Evolutionary conservation across 495 filamentous ascomycete species (phyloP), one percentile per base, ranked within the genome.

Genomic region (Aspergillus bertholletiae): DNA sequence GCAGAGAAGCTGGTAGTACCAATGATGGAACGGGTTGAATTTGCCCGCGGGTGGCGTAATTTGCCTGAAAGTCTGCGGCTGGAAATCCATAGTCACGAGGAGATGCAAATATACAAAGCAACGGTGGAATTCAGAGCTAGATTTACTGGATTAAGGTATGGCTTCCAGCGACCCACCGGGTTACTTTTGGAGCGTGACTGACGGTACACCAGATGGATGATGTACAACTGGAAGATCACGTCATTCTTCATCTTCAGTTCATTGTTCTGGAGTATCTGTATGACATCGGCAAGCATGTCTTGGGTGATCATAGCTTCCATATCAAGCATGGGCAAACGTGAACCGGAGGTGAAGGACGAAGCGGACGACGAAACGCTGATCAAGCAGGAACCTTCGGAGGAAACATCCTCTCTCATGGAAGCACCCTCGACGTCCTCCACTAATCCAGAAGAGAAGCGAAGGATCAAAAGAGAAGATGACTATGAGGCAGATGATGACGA

Each of bases 181-280:
- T 46, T 57, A 24, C 26, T 20, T 18, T 13, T 47, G 18, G 22
- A 18, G 11, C 13, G 18, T n/a, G 12, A 18, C 53, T 60, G 40
- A 57, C 43, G 45, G 18, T 37, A 28, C 12, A 50, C 7, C 45
- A 80, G 87, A 53, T 92, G 88, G 86, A 61, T 90, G 24, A 96
- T 98, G 89, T 92, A 90, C 56, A 81, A 87, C 21, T 85, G 90
- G 71, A 83, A 85, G 32, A 54, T 92, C 26, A 65, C 84, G 1
- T 83, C 83, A 11, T 90, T 90, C 56, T 35, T 88, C 0, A 57
- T 88, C 2, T 87, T 87, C 50, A 88, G 82, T 4, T 70, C 64
- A 3, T 41, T 80, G 23, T 96, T 97, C 67, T 97, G 91, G 92
- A 67, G 64, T 8, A 73, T 80, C 2, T 88, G 88, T 58, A 77